These are phyloP conservation scores for Parasitella parasitica DNA, from an alignment of 371 early-diverging fungal genomes.

Conservation along the genomic window DNA sequence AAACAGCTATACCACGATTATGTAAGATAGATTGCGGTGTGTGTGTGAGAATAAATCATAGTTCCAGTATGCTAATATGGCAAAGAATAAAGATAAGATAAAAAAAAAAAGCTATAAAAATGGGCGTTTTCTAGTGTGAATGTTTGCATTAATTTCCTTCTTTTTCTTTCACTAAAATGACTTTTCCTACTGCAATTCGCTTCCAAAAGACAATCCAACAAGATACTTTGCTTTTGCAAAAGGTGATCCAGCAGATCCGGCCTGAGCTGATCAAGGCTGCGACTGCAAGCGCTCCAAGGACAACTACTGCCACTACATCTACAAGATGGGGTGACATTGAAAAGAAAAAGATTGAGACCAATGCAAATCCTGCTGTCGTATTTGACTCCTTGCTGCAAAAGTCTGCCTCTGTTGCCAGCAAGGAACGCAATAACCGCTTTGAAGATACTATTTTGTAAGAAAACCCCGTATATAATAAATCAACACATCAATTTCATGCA, in stretches of 20 bases:
- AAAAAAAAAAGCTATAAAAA: not conserved
- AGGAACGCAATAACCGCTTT: not conserved
- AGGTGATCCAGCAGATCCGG: not conserved
- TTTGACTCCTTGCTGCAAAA: slow-evolving; percentile 12
- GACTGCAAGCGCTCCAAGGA: not conserved
- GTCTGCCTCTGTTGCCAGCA: not conserved
- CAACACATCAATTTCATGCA: not conserved
- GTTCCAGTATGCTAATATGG: not conserved
- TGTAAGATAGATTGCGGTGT: not conserved
- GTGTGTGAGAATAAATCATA: not conserved
- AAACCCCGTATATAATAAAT: not conserved
- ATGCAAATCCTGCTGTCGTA: slow-evolving; percentile 5
- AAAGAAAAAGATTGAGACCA: not conserved
- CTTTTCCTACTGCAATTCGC: not conserved
- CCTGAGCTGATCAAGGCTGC: not conserved
- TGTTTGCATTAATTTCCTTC: not conserved
- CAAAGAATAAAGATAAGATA: not conserved
- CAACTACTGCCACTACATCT: not conserved
- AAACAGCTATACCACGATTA: slow-evolving; percentile 44
- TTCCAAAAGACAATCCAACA: not conserved
- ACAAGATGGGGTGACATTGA: not conserved
- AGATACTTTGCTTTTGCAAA: not conserved
- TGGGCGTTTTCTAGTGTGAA: not conserved
- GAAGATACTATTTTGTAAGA: not conserved
- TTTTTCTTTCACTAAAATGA: not conserved